Evolutionary conservation across 1,284 basidiomycete species (phyloP), one percentile per base, ranked within the genome.

Genomic region (Papiliotrema laurentii): DNA sequence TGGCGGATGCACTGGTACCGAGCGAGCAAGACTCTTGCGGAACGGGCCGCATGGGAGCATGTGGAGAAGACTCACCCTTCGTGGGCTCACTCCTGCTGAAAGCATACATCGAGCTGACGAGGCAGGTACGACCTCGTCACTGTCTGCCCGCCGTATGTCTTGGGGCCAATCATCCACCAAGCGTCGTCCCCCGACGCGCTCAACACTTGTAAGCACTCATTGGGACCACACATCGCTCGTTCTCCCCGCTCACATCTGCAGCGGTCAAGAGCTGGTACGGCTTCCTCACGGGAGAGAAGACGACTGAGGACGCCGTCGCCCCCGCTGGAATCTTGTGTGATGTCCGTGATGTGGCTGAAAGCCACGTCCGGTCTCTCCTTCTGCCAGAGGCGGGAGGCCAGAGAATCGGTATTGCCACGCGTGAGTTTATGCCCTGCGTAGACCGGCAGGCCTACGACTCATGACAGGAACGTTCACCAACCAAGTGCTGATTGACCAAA

Each of bases 21-120:
- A n/a, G 66, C 69, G 10, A 65, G 63, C 42, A 74, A 74, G 51
- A 66, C 64, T 1, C 51, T 72, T 5, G 68, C 70, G 2, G 72
- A 74, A 43, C 59, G 58, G 14, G 60, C 66, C 4, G 66, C 68
- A 0, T 74, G 71, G 72, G 42, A 61, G 4, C 70, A 64, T 43
- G 47, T 72, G 14, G 53, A 65, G n/a, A 43, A 63, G 28, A 54
- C 68, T 46, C 61, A 68, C 21, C 54, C 56, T 2, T 21, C 35
- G 47, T 59, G 45, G 37, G 53, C 44, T 2, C 6, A n/a, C 18
- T 2, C 24, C 26, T 37, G 18, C 26, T 13, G 3, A 9, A 21
- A 18, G n/a, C 18, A 28, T 34, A 28, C n/a, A n/a, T 25, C 44
- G 10, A 30, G 27, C 45, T 50, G 14, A 50, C 27, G 10, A 35